A percentile compares a stretch with the other conserved stretches of the same genome.
Evolutionary conservation across 495 filamentous ascomycete genomes (phyloP).

Genomic region (Letharia lupina): DNA sequence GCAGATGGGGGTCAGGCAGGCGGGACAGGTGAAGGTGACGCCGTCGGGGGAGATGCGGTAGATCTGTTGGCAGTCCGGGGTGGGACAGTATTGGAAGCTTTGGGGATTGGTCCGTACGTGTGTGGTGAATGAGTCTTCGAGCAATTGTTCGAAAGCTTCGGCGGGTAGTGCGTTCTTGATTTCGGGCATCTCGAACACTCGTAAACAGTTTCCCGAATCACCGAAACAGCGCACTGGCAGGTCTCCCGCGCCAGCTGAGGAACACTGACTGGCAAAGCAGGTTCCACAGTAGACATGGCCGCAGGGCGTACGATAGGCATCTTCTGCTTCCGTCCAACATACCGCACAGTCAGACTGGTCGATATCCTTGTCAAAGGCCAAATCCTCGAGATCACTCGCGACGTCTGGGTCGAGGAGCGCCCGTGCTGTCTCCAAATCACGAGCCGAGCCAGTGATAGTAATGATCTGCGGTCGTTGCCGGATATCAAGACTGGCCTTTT

Average conservation of each 20-base stretch:
- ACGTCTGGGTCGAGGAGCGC: background rate
- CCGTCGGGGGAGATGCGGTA: constrained; percentile 29
- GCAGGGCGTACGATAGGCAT: constrained; percentile 34
- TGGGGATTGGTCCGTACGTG: constrained; percentile 32
- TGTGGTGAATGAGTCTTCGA: constrained; percentile 31
- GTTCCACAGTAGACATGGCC: constrained; percentile 39
- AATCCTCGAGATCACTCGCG: background rate
- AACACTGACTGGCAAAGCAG: constrained; percentile 36
- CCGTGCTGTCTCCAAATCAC: background rate
- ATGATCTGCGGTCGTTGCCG: background rate
- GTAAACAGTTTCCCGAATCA: constrained; percentile 23
- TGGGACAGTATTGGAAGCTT: constrained; percentile 34
- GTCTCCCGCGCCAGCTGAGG: constrained; percentile 20
- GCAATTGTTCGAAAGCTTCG: constrained; percentile 31
- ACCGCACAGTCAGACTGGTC: constrained; percentile 30
- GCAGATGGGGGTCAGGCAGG: constrained; percentile 33
- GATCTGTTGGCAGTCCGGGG: constrained; percentile 34
- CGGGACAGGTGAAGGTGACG: constrained; percentile 30
- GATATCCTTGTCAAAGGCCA: background rate
- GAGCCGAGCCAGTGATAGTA: background rate
- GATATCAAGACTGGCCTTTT: constrained; percentile 10
- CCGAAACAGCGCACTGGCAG: constrained; percentile 31
- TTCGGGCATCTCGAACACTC: constrained; percentile 28
- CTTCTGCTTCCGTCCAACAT: constrained; percentile 35
- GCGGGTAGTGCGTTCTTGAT: constrained; percentile 32